These are phyloP conservation scores for Globisporangium spinosum DNA, from an alignment of 352 stramenopile species.

Conservation along the genomic window DNA sequence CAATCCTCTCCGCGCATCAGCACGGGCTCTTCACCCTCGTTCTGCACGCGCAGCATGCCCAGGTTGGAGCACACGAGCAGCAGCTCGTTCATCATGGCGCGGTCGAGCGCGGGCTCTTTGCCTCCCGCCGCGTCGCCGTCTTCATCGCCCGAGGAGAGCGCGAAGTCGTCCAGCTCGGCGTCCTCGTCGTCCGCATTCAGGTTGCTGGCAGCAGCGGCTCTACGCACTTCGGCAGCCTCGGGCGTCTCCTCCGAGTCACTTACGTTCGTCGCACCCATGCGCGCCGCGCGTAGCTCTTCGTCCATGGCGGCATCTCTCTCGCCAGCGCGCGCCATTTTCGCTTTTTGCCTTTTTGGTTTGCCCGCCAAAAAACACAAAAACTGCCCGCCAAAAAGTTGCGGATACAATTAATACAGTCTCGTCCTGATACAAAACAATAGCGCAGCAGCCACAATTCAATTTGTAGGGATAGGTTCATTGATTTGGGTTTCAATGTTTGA, in stretches of 20 bases:
- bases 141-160: conserved; percentile 47
- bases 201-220: conserved; percentile 18
- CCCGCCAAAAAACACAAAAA: conserved; percentile 1
- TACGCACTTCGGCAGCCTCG: conserved; percentile 6
- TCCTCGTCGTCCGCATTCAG: conserved; percentile 12
- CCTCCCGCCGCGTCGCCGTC: conserved; percentile 23
- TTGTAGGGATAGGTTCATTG: not conserved
- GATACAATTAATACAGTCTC: not conserved
- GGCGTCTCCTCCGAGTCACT: conserved; percentile 14
- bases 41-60: conserved; percentile 65
- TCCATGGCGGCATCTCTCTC: not conserved
- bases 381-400: not conserved
- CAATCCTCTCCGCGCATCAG: conserved; percentile 85
- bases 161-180: conserved; percentile 54
- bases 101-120: conserved; percentile 40
- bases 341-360: not conserved
- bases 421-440: too few species aligned
- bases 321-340: conserved; percentile 10
- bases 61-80: conserved; percentile 87
- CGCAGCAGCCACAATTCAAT: not conserved
- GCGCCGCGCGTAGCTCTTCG: conserved; percentile 4
- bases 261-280: conserved; percentile 10
- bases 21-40: conserved; percentile 50
- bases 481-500: not conserved
- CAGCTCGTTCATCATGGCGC: conserved; percentile 85